Percentiles rank a stretch among this genome's conserved stretches.
Conservation (phyloP, 176 grass and related monocot species). For the Calamus simplicifolius region DNA sequence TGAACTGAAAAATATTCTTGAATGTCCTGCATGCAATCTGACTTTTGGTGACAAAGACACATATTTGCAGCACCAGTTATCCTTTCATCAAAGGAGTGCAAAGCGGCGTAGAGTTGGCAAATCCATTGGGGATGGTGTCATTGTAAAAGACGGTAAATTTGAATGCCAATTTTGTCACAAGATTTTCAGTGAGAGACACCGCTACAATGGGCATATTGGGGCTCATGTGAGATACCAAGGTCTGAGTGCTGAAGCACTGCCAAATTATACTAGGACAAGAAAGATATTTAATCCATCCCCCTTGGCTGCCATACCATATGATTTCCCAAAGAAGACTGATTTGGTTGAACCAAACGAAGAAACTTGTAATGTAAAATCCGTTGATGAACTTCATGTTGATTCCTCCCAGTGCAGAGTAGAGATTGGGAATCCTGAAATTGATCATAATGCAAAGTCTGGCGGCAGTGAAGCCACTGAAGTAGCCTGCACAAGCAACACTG, state of each 20-base stretch:
- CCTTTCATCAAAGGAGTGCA: constrained; percentile 41
- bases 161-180: constrained; percentile 72
- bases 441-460: no score
- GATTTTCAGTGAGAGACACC: constrained; percentile 57
- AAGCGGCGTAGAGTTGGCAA: constrained; percentile 58
- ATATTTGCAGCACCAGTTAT: constrained; percentile 49
- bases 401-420: background rate
- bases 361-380: constrained; percentile 2
- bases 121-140: constrained; percentile 27
- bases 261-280: constrained; percentile 21
- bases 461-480: constrained; percentile 16
- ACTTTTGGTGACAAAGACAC: constrained; percentile 42
- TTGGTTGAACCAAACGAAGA: constrained; percentile 21
- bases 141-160: constrained; percentile 70
- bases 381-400: constrained; percentile 17
- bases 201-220: constrained; percentile 61
- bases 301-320: constrained; percentile 21
- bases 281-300: constrained; percentile 16
- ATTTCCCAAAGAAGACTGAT: constrained; percentile 21
- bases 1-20: constrained; percentile 16
- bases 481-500: constrained; percentile 20
- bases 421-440: no score
- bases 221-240: constrained; percentile 66
- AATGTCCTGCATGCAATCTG: constrained; percentile 50
- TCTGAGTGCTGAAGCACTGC: constrained; percentile 45